Percentiles rank a stretch among this genome's conserved stretches.
Evolutionary conservation across 371 early-diverging fungal genomes (phyloP).

Genomic region (Mortierella sp.): DNA sequence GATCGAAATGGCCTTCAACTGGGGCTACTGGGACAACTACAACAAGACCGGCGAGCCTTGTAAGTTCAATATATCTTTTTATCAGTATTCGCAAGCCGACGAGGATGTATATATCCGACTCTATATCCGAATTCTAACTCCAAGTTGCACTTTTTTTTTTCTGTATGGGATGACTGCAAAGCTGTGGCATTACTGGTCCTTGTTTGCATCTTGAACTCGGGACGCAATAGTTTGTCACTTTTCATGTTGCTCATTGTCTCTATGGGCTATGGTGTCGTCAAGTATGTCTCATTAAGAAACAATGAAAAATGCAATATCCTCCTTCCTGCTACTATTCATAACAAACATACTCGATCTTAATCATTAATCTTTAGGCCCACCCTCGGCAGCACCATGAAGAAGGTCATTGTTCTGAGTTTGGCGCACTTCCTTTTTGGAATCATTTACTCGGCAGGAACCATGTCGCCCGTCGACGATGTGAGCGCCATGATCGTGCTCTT

Average conservation of each 20-base stretch:
- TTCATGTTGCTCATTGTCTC: constrained; percentile 95
- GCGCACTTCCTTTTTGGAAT: constrained; percentile 92
- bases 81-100: too few species aligned
- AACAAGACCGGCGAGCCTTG: constrained; percentile 74
- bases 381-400: constrained; percentile 90
- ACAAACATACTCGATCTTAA: not conserved
- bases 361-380: constrained; percentile 73
- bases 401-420: constrained; percentile 79
- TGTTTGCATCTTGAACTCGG: constrained; percentile 88
- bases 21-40: constrained; percentile 85
- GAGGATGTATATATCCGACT: not conserved
- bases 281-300: constrained; percentile 58
- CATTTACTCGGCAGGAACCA: constrained; percentile 85
- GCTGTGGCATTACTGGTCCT: constrained; percentile 69
- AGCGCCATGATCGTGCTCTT: constrained; percentile 78
- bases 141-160: not conserved
- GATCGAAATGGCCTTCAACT: constrained; percentile 92
- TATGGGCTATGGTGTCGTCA: constrained; percentile 96
- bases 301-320: not conserved
- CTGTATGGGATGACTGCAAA: constrained; percentile 23
- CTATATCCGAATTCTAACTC: not conserved
- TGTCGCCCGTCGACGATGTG: constrained; percentile 80
- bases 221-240: constrained; percentile 91
- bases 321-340: not conserved
- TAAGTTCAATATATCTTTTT: constrained; percentile 40